Base-by-base conservation (phyloP, 1,139 yeast genomes). In the Pichia norvegensis region DNA sequence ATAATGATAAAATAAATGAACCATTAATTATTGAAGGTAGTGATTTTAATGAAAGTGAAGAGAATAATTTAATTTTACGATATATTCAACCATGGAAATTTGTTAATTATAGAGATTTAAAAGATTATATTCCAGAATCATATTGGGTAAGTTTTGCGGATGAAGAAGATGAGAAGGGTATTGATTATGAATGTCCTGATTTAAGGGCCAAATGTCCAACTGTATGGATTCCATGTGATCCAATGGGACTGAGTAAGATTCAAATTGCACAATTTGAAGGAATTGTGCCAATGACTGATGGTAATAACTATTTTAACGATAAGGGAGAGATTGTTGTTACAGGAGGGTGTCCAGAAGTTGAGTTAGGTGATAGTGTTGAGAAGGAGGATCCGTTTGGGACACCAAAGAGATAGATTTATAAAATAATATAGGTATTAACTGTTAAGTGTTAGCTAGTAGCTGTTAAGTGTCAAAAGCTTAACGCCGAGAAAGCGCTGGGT, bases 221-320 rank as follows among this genome's bases (percentile, higher is more conserved):
- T 40, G 70, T 82, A 44, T 84, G 94, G 94, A 68, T 81, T 52
- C 79, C 84, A 38, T 70, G 66, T 51, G 94, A 84, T 63, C 73
- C 77, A 25, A 67, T 82, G 76, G 92, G 92, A 20, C 71, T 84
- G 40, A 76, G 86, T 4, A 74, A 71, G 46, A 72, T 73, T 48
- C 81, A 79, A 60, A 79, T 79, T 58, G 70, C 69, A 41, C 73
- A 76, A 55, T 76, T 86, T n/a, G 60, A 68, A 31, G 79, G 74
- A 40, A 66, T 73, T 39, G 78, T 81, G 36, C 74, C 75, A 47
- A 81, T 80, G 19, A 67, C 73, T 46, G 83, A 82, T 59, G 79
- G 69, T 29, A 71, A 75, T 53, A 79, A 88, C 8, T 61, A 58
- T 14, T 79, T 69, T 55, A 69, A 78, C 56, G 81, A 74, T 35